phyloP scores from a whole-genome alignment of 2,329 filamentous ascomycete species.

The Xylaria sp. region DNA sequence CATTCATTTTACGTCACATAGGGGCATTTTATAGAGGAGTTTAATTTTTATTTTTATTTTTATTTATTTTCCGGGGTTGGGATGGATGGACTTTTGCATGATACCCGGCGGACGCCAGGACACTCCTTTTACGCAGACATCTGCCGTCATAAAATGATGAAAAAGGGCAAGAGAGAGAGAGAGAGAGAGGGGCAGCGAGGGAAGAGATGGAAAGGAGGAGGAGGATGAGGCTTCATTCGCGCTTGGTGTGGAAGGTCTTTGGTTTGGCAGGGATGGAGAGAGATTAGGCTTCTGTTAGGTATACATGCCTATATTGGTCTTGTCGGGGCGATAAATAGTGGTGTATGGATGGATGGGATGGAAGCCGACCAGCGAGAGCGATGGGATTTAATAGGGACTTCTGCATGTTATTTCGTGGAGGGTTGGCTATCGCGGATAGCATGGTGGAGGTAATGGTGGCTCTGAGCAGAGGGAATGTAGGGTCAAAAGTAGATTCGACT shows the following conservation, averaged over 20 bases:
- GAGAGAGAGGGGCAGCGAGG: no score
- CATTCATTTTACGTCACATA: conserved; percentile 7
- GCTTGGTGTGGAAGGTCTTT: neutral
- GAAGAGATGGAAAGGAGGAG: no score
- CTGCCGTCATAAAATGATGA: conserved; percentile 5
- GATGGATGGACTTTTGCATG: conserved; percentile 17
- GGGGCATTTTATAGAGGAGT: conserved; percentile 20
- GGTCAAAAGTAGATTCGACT: conserved; percentile 5
- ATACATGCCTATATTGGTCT: conserved; percentile 30
- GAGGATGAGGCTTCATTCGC: neutral
- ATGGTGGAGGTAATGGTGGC: conserved; percentile 7
- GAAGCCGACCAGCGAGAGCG: neutral
- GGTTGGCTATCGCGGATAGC: neutral
- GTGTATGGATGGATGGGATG: conserved; percentile 2
- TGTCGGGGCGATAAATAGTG: neutral
- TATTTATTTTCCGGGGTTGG: neutral
- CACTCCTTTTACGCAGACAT: conserved; percentile 30
- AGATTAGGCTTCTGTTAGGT: conserved; percentile 24
- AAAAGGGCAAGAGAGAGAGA: neutral
- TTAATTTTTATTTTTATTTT: conserved; percentile 1
- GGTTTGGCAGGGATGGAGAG: neutral
- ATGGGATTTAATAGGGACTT: conserved; percentile 28
- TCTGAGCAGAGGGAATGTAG: neutral
- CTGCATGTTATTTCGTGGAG: neutral
- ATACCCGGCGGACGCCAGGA: conserved; percentile 35